Evolutionary conservation across 257 asterid genomes (phyloP).

Genomic region (Forsythia viridissima): DNA sequence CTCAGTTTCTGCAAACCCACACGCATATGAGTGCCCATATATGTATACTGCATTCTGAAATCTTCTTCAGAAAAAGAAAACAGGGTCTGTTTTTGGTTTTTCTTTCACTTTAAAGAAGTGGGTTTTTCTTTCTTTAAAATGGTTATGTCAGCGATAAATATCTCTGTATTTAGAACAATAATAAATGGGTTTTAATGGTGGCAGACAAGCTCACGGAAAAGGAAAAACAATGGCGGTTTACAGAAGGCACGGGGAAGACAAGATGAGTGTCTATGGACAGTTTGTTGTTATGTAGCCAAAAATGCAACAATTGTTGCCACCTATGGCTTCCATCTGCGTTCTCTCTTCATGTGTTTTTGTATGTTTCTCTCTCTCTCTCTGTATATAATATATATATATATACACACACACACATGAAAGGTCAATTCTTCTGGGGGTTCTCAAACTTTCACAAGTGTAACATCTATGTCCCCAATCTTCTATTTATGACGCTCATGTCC

Average conservation of each 20-base stretch:
- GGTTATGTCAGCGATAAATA: not conserved
- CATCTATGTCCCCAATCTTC: no score
- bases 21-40: not conserved
- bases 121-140: constrained; percentile 2
- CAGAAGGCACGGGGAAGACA: not conserved
- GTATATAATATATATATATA: no score
- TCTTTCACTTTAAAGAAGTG: not conserved
- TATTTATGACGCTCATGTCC: no score
- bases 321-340: constrained; percentile 22
- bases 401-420: no score
- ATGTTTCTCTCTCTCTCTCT: no score
- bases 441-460: no score
- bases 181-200: not conserved
- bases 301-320: constrained; percentile 20
- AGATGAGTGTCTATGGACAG: not conserved
- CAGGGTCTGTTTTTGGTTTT: not conserved
- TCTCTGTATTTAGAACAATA: not conserved
- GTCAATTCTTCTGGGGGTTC: no score
- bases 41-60: constrained; percentile 3
- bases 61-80: not conserved
- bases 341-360: constrained; percentile 5
- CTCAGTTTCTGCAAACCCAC: constrained; percentile 18
- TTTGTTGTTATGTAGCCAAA: constrained; percentile 21
- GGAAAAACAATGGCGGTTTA: not conserved
- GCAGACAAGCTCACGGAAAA: not conserved